Base-by-base conservation (phyloP, 768 basidiomycete genomes). In the Tephrocybe sp. region DNA sequence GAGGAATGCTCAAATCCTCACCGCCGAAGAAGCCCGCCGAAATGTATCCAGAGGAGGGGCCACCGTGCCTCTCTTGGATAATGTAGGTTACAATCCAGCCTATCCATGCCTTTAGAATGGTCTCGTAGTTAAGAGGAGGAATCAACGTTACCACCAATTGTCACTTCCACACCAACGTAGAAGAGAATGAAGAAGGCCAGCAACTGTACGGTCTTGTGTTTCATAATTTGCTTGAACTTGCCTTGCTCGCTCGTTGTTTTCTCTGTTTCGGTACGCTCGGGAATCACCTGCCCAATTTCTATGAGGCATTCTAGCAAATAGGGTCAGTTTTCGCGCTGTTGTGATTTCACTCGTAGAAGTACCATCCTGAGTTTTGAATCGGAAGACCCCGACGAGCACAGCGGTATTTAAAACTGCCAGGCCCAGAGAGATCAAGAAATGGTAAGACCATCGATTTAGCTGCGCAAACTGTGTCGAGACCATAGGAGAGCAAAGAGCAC, bases 401-500 rank as follows among this genome's bases (percentile, higher is more conserved):
- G 75, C 31, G 1, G 76, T 70, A 54, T 88, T 91, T 34, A 70
- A 54, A 13, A 81, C 47, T 0, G 87, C 81, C n/a, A 94, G 55
- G 1, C 80, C 84, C 0, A 92, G 65, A 0, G 88, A 89, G 1
- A 69, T 69, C 8, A 92, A 72, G 59, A 83, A 94, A 62, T 92
- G 86, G 62, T 87, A 85, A 1, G 83, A 87, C 91, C 91, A 93
- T 27, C 69, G 75, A 0, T 55, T 63, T 19, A 79, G 57, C 48
- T 81, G 79, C 0, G 88, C 73, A 55, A 94, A 94, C 49, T 91
- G 87, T 0, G 93, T 94, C 0, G 91, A 78, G 0, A 86, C 80
- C 15, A 94, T 74, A 2, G 93, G 92, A 0, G 91, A 65, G 7
- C 70, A 70, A 9, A 88, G 68, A 2, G 86, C 86, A 1, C 87